Evolutionary conservation across 768 basidiomycete genomes (phyloP).

Genomic region (Termitomyces sp.): DNA sequence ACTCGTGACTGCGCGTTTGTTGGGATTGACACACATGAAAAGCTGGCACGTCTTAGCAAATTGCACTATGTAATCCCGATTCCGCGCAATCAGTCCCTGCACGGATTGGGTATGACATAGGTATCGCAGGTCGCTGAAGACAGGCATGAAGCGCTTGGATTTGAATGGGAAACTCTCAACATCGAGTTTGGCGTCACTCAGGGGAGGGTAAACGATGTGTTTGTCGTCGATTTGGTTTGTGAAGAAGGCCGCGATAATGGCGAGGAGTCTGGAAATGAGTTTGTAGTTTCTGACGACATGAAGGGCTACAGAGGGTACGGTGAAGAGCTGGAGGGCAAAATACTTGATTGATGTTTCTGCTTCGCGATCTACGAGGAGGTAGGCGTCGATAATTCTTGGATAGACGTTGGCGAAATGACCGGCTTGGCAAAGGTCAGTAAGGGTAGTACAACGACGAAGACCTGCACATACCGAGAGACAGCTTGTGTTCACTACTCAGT

Average conservation of each 20-base stretch:
- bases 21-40: conserved; percentile 92
- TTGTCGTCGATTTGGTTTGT: conserved; percentile 82
- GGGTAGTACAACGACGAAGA: neutral
- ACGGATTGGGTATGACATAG: conserved; percentile 78
- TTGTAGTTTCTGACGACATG: conserved; percentile 72
- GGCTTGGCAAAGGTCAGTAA: conserved; percentile 34
- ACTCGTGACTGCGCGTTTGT: conserved; percentile 70
- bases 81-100: conserved; percentile 68
- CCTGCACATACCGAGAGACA: conserved; percentile 62
- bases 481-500: conserved; percentile 66
- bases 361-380: conserved; percentile 89
- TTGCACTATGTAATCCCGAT: conserved; percentile 59
- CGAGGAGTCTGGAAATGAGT: conserved; percentile 70
- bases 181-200: conserved; percentile 41
- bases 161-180: conserved; percentile 87
- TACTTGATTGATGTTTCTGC: conserved; percentile 94
- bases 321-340: conserved; percentile 89
- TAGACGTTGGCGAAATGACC: conserved; percentile 84
- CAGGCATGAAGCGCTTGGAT: conserved; percentile 92
- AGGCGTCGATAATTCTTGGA: conserved; percentile 81
- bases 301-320: conserved; percentile 77
- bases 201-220: conserved; percentile 47
- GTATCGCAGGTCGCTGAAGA: conserved; percentile 87
- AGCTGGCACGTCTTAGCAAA: conserved; percentile 77
- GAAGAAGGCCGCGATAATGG: conserved; percentile 87